phyloP scores from a whole-genome alignment of 495 filamentous ascomycete species.

The Talaromyces wortmannii region DNA sequence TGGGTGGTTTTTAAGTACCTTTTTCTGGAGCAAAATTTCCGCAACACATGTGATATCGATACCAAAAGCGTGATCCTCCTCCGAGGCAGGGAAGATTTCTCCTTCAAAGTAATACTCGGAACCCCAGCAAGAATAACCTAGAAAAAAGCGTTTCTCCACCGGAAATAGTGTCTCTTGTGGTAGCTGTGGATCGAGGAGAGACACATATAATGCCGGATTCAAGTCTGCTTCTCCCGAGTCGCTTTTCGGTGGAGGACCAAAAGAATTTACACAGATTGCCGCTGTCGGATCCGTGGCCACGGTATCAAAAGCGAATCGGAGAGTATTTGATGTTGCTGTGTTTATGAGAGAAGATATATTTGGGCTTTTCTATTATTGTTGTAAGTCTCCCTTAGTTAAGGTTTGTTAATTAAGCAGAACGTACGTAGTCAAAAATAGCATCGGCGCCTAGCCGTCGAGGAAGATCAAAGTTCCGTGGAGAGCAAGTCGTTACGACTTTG shows the following conservation, averaged over 20 bases:
- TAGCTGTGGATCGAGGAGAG: neutral
- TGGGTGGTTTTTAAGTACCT: neutral
- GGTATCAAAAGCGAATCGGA: neutral
- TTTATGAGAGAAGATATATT: neutral
- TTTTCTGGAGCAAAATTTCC: neutral
- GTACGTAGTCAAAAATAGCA: conserved; percentile 46
- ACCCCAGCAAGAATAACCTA: neutral
- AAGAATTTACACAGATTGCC: neutral
- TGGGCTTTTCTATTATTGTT: neutral
- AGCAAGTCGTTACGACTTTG: conserved; percentile 44
- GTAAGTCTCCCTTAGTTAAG: neutral
- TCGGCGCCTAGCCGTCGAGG: conserved; percentile 42
- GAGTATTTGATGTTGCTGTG: neutral
- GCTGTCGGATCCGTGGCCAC: neutral
- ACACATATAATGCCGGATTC: neutral
- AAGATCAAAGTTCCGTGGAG: conserved; percentile 46
- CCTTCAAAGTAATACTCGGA: neutral
- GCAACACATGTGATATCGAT: neutral
- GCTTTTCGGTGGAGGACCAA: neutral
- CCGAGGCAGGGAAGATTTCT: neutral
- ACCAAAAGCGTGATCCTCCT: neutral
- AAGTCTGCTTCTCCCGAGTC: neutral
- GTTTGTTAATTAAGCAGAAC: neutral
- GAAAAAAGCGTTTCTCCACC: neutral
- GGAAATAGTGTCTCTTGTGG: neutral